Conservation (phyloP, 139 green algal genomes). For the Trebouxia sp. region DNA sequence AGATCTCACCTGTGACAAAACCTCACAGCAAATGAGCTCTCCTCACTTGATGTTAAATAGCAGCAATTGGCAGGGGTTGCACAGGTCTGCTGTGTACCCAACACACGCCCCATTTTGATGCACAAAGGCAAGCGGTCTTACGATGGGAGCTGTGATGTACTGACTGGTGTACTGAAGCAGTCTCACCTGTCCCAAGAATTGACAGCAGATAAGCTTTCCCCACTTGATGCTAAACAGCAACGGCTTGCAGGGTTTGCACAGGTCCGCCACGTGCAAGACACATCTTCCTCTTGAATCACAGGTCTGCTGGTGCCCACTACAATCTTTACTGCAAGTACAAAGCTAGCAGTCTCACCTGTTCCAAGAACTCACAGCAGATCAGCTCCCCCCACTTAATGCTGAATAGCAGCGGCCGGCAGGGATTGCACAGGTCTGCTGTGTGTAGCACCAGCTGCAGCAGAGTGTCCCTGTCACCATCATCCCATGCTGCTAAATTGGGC, state of each 20-base stretch:
- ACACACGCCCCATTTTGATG: too few relatives aligned
- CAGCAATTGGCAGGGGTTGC: too few relatives aligned
- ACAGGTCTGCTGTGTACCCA: too few relatives aligned
- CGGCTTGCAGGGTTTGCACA: background rate
- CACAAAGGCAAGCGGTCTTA: too few relatives aligned
- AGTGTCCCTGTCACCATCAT: background rate
- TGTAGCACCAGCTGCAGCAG: slow-evolving; percentile 33
- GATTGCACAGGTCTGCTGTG: slow-evolving; percentile 31
- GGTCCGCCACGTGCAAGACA: background rate
- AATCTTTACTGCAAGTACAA: background rate
- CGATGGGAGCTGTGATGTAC: too few relatives aligned
- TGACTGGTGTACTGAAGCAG: too few relatives aligned
- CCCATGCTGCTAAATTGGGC: slow-evolving; percentile 4
- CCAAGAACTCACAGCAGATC: slow-evolving; percentile 31
- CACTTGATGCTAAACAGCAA: background rate
- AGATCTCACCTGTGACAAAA: too few relatives aligned
- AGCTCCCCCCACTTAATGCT: slow-evolving; percentile 23
- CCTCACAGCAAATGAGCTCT: too few relatives aligned
- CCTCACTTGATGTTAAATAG: too few relatives aligned
- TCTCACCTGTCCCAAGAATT: background rate
- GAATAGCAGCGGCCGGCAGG: background rate
- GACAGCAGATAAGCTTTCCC: background rate
- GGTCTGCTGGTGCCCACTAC: background rate
- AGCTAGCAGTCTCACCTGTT: slow-evolving; percentile 8
- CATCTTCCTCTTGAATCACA: background rate